phyloP scores from a whole-genome alignment of 371 early-diverging fungal genomes.

The Dinochytrium kinnereticum region DNA sequence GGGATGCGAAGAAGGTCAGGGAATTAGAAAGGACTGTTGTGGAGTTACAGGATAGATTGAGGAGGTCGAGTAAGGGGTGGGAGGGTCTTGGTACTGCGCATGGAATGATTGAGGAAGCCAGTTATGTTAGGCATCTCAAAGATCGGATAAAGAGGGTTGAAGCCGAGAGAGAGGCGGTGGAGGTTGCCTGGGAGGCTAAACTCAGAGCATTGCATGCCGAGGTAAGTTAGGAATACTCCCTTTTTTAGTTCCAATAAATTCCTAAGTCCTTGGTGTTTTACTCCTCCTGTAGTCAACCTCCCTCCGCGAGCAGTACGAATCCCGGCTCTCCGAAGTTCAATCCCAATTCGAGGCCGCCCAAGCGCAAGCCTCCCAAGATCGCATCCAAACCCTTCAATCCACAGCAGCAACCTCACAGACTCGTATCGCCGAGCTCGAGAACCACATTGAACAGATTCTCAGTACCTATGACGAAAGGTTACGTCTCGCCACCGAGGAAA shows the following conservation, averaged over 20 bases:
- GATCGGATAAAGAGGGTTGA: constrained; percentile 25
- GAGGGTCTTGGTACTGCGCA: not conserved
- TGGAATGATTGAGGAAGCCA: constrained; percentile 29
- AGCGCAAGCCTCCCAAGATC: constrained; percentile 35
- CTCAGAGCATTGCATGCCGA: constrained; percentile 26
- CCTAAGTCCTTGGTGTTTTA: no score
- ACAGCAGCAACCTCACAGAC: constrained; percentile 19
- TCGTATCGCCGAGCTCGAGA: constrained; percentile 26
- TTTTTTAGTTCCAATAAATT: no score
- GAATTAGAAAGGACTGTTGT: constrained; percentile 28
- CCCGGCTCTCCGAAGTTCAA: constrained; percentile 15
- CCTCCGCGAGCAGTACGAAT: not conserved
- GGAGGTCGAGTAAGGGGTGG: not conserved
- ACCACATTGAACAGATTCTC: constrained; percentile 31
- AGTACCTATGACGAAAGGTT: constrained; percentile 17
- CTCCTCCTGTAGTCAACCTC: constrained; percentile 2
- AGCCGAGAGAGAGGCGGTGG: constrained; percentile 26
- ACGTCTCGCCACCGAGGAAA: constrained; percentile 10
- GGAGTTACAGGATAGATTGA: constrained; percentile 29
- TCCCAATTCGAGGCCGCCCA: constrained; percentile 22
- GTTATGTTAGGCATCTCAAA: constrained; percentile 34
- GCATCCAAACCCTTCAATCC: constrained; percentile 34
- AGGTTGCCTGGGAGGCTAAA: constrained; percentile 25
- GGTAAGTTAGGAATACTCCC: constrained; percentile 6
- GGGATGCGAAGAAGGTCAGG: constrained; percentile 16